Evolutionary conservation across 2,329 filamentous ascomycete genomes (phyloP).

Genomic region (Ophiostoma quercus): DNA sequence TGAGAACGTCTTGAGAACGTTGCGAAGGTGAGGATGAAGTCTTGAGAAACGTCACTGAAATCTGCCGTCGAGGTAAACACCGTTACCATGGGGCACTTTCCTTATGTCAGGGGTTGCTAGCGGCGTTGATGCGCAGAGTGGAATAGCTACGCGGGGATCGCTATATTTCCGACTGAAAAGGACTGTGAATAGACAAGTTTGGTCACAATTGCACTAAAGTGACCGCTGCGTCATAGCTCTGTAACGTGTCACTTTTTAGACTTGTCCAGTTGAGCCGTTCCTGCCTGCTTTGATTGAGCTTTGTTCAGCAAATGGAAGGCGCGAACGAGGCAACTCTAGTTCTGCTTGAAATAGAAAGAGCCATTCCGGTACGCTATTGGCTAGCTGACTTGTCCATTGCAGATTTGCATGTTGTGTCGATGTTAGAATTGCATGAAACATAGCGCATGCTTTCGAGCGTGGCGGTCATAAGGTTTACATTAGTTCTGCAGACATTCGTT

Average conservation of each 20-base stretch:
- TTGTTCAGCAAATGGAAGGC: not conserved
- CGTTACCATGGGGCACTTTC: not conserved
- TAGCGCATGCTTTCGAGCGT: not conserved
- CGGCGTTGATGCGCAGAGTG: not conserved
- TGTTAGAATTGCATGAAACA: not conserved
- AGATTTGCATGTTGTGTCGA: not conserved
- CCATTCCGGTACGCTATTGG: not conserved
- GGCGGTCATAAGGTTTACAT: too few relatives aligned
- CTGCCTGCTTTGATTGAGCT: not conserved
- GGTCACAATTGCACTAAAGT: not conserved
- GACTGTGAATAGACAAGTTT: not conserved
- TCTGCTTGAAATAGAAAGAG: not conserved
- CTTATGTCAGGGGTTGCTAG: not conserved
- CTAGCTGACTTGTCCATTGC: not conserved
- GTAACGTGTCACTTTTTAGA: slow-evolving; percentile 1
- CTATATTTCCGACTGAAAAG: not conserved
- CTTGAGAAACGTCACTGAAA: not conserved
- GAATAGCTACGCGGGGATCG: not conserved
- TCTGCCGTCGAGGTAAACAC: not conserved
- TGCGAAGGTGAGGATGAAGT: not conserved
- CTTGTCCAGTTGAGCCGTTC: not conserved
- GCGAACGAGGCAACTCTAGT: not conserved
- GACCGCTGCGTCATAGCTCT: not conserved
- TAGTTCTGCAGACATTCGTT: too few relatives aligned
- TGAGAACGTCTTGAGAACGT: not conserved